Base-by-base conservation (phyloP, 345 rosid species). In the Anacardium occidentale region DNA sequence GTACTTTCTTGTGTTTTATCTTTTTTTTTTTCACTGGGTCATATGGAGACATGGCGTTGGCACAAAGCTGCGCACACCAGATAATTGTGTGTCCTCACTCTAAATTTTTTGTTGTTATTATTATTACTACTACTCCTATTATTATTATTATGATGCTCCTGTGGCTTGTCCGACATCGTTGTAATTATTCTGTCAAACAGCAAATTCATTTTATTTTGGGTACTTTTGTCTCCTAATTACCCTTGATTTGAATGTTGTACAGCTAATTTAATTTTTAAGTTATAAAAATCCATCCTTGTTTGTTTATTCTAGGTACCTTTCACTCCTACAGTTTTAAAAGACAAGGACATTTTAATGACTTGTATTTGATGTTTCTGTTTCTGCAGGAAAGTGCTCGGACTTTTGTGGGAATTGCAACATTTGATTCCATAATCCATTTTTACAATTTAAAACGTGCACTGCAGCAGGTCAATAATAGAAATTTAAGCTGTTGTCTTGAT, bases 331-430 rank as follows among this genome's bases (percentile, higher is more conserved):
- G 26, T 6, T 25, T 56, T 54, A 53, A 62, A 63, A 42, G 44
- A 48, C 53, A 62, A 50, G n/a, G 50, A 25, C 51, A 18, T 48
- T n/a, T 17, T 26, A 58, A 2, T 59, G 15, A 25, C 25, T 32
- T 24, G 64, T 45, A 50, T 17, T 54, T 32, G 14, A 48, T 69
- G 20, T 57, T 66, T 64, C 72, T 34, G 17, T 76, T 73, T 34
- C 83, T 84, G 65, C 91, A 94, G 98, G 98, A 94, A 88, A 94
- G 96, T 72, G 91, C 88, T 47, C 86, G 93, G 78, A 91, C 97
- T 50, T 82, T 89, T 87, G 98, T 91, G 29, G 98, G 98, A 75
- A 81, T 94, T 75, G 98, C 97, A 53, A 94, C 98, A 70, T 91
- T 89, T 83, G 98, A 94, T 81, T 89, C 94, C 22, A 85, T 97